phyloP scores from a whole-genome alignment of 2,329 filamentous ascomycete species.

The Gremmenia infestans region DNA sequence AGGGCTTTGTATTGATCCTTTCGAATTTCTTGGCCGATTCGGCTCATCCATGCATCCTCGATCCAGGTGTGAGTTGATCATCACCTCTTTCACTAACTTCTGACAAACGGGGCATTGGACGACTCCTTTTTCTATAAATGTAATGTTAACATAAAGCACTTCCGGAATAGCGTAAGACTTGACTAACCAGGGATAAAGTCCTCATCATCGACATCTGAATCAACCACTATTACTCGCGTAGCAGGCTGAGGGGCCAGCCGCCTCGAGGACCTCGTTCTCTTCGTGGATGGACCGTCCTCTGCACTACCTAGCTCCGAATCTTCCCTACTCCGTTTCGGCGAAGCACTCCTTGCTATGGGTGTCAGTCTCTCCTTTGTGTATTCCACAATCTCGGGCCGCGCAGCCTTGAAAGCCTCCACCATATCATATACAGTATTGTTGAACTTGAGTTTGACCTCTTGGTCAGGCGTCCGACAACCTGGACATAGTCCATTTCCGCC shows the following conservation, averaged over 20 bases:
- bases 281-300: constrained; percentile 35
- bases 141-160: constrained; percentile 2
- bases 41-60: constrained; percentile 30
- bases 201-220: constrained; percentile 25
- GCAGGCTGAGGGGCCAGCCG: constrained; percentile 39
- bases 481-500: constrained; percentile 83
- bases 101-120: constrained; percentile 79
- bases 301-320: constrained; percentile 26
- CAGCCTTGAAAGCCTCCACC: constrained; percentile 69
- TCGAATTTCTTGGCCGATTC: background rate
- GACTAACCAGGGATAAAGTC: constrained; percentile 27
- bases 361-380: constrained; percentile 50
- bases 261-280: constrained; percentile 49
- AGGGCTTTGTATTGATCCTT: background rate
- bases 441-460: constrained; percentile 76
- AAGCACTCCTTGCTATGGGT: constrained; percentile 8
- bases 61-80: constrained; percentile 79
- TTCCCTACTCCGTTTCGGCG: constrained; percentile 50
- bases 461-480: constrained; percentile 70
- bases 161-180: background rate
- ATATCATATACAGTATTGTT: constrained; percentile 85
- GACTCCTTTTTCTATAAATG: constrained; percentile 46
- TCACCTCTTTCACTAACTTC: constrained; percentile 69
- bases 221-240: constrained; percentile 31
- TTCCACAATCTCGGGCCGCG: constrained; percentile 56